These are phyloP conservation scores for Mallotus japonicus DNA, from an alignment of 441 rosid genomes.

Conservation along the genomic window DNA sequence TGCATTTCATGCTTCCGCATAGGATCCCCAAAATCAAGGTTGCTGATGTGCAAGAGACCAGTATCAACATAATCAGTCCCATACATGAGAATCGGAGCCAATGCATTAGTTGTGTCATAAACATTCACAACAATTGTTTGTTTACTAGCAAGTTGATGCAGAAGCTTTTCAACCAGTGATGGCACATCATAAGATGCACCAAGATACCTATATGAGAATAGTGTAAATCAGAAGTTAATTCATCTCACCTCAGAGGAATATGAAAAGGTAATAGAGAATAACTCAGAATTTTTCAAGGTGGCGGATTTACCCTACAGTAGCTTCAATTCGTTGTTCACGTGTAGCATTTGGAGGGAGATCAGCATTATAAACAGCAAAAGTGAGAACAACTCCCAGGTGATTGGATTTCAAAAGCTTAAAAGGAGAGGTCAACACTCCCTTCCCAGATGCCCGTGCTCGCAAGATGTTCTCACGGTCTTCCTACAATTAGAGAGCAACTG, in stretches of 20 bases:
- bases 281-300: slow-evolving; percentile 16
- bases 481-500: slow-evolving; percentile 36
- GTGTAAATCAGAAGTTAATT: slow-evolving; percentile 16
- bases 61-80: slow-evolving; percentile 69
- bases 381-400: slow-evolving; percentile 88
- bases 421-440: slow-evolving; percentile 95
- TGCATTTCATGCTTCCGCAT: slow-evolving; percentile 88
- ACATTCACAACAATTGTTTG: slow-evolving; percentile 88
- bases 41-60: slow-evolving; percentile 57
- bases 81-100: slow-evolving; percentile 74
- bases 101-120: slow-evolving; percentile 78
- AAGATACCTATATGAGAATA: slow-evolving; percentile 54
- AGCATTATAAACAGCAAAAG: slow-evolving; percentile 80
- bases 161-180: slow-evolving; percentile 93
- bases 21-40: slow-evolving; percentile 95
- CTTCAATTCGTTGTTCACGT: slow-evolving; percentile 64
- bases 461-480: slow-evolving; percentile 94
- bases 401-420: slow-evolving; percentile 92
- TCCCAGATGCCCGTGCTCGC: slow-evolving; percentile 92
- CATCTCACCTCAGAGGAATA: neutral
- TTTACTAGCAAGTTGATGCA: slow-evolving; percentile 95
- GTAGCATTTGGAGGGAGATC: slow-evolving; percentile 70
- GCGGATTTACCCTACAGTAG: slow-evolving; percentile 68
- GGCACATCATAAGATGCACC: slow-evolving; percentile 98
- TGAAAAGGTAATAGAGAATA: neutral